phyloP scores from a whole-genome alignment of 768 basidiomycete genomes.

The Hortiboletus campestris region DNA sequence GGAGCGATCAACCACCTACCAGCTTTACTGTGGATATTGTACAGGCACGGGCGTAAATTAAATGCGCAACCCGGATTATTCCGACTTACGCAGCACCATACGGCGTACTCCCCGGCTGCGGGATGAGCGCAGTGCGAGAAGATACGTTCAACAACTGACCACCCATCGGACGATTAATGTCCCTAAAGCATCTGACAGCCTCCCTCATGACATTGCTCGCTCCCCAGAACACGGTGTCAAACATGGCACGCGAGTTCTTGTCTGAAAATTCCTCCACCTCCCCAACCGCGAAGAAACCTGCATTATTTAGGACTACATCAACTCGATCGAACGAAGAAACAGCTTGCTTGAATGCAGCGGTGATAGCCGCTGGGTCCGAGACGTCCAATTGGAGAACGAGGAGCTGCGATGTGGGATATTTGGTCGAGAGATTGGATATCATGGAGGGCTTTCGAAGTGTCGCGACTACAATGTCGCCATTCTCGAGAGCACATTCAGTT shows the following conservation, averaged over 20 bases:
- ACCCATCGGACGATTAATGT: conserved; percentile 34
- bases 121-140: conserved; percentile 30
- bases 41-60: not conserved
- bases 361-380: conserved; percentile 30
- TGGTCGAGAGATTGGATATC: conserved; percentile 29
- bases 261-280: conserved; percentile 85
- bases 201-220: conserved; percentile 31
- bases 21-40: conserved; percentile 12
- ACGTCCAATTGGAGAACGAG: conserved; percentile 45
- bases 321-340: conserved; percentile 37
- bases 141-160: conserved; percentile 36
- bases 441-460: conserved; percentile 41
- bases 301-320: conserved; percentile 49
- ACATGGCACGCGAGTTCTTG: conserved; percentile 65
- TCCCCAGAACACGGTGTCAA: conserved; percentile 39
- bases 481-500: conserved; percentile 34
- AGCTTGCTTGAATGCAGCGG: conserved; percentile 35
- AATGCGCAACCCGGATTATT: not conserved
- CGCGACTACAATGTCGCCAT: conserved; percentile 43
- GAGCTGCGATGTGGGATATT: conserved; percentile 35
- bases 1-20: conserved; percentile 5
- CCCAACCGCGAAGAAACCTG: conserved; percentile 31
- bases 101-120: conserved; percentile 12
- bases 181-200: conserved; percentile 37
- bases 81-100: conserved; percentile 31